Base-by-base conservation (phyloP, 345 rosid species). In the Noccaea bulbosa region DNA sequence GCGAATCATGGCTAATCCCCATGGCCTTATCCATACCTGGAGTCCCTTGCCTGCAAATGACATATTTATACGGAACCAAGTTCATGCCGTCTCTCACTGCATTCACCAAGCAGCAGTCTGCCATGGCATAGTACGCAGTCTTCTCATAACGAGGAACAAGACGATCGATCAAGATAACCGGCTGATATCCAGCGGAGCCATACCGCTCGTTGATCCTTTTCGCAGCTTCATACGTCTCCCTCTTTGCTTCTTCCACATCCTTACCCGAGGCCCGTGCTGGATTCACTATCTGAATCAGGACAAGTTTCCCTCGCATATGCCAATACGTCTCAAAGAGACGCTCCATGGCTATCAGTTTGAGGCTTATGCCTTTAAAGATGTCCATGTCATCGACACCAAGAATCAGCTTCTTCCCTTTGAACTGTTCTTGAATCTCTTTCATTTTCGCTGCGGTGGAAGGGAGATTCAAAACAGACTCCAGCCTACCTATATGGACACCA, bases 61-160 rank as follows among this genome's bases (percentile, higher is more conserved):
- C 82, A 64, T 87, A 89, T 72, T 89, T 87, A 69, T 89, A 87
- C 17, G 92, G 89, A 27, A 89, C 92, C 22, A 89, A 81, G 80
- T 89, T 89, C 96, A 89, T 89, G 61, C 96, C 96, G 44, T 89
- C 96, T 77, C 96, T 80, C 59, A 89, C 92, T 8, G 96, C 96
- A 75, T 83, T 89, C 74, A 89, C 92, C 44, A 89, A 65, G 76
- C 96, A 89, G 54, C 90, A 87, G 62, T 89, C 96, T 12, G 96
- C 92, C 50, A 84, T 65, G 55, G 92, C 85, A 77, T 89, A 89
- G 65, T 89, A 89, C 1, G 96, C 96, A 47, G 87, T 82, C 84
- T 89, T 89, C 79, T 89, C 96, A 56, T 78, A 81, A 43, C 90
- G 92, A 0, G 87, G 87, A 67, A 85, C 90, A 11, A 63, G 80